Percentiles rank a stretch among this genome's conserved stretches.
These are phyloP conservation scores for Cryptosporidium felis DNA, from an alignment of 169 alveolate genomes.

Conservation along the genomic window DNA sequence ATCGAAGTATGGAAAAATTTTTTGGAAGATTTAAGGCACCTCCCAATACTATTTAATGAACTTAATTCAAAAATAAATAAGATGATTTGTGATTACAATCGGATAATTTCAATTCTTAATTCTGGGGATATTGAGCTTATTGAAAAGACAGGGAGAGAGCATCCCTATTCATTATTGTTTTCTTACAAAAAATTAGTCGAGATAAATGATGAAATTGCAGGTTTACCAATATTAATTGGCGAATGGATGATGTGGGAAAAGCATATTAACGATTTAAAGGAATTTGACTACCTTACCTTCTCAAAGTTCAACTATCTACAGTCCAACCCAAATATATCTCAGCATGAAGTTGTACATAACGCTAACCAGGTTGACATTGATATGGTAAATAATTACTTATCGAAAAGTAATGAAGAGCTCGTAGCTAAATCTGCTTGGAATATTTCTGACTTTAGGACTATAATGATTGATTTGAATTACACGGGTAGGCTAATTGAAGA, in stretches of 20 bases:
- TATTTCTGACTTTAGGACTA: background rate
- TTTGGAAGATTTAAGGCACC: constrained; percentile 3
- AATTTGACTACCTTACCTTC: background rate
- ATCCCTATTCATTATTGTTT: constrained; percentile 29
- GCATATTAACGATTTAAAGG: constrained; percentile 18
- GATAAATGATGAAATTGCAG: background rate
- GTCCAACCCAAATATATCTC: background rate
- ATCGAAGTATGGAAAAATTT: constrained; percentile 25
- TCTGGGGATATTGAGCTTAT: constrained; percentile 3
- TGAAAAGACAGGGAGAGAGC: background rate
- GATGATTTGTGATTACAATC: constrained; percentile 8
- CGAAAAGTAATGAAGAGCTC: background rate
- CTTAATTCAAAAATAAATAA: constrained; percentile 11
- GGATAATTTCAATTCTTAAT: background rate
- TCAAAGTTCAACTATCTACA: background rate
- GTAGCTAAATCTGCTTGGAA: constrained; percentile 18
- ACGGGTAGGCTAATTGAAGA: constrained; percentile 46
- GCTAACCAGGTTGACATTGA: constrained; percentile 12
- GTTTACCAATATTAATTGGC: constrained; percentile 9
- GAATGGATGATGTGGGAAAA: constrained; percentile 55
- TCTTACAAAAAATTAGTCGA: constrained; percentile 14
- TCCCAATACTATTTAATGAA: constrained; percentile 25
- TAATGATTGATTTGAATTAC: constrained; percentile 9
- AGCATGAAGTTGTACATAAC: background rate
- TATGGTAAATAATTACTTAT: background rate